Base-by-base conservation (phyloP, 352 stramenopile genomes). In the Globisporangium cystogenes region DNA sequence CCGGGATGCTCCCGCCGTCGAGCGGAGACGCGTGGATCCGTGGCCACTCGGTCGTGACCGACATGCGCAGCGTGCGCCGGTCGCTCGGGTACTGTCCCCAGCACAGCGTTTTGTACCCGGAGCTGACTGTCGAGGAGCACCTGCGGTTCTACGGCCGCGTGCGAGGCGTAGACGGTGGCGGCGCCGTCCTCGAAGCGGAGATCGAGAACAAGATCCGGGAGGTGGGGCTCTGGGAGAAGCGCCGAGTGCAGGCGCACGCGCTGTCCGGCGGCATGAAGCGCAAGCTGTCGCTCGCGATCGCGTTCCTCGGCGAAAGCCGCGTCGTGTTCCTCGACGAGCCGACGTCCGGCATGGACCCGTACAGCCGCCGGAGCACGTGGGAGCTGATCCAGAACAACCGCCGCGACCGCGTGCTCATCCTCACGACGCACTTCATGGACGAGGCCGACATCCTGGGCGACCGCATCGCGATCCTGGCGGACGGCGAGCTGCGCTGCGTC, bases 1-100 rank as follows among this genome's bases (percentile, higher is more conserved):
- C 82, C 4, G 83, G 83, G 4, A 87, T 92, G 78, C 77, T 69
- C 0, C 47, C 67, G 2, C 74, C 80, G 0, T 76, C 77, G 0
- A 74, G 58, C 20, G 83, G 82, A 14, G 73, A 87, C 44, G 82
- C 80, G 6, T 62, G 62, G 44, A 65, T 93, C 10, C 48, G 72
- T n/a, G 82, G 84, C 0, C 48, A 73, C 45, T 86, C 76, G 2
- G 62, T 91, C 33, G 46, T 62, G 2, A 64, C 67, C 7, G 71
- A 97, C 57, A 91, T 99, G 78, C 47, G 66, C 15, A 37, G 62
- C 20, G 90, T 99, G 26, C 90, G 96, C 2, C 51, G 91, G 56
- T 86, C 93, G 35, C 77, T 99, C 26, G 96, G 96, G 8, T 92
- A 99, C 52, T 99, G 97, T 62, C 86, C 97, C 21, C 97, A 99